These are phyloP conservation scores for Clathrospora elynae DNA, from an alignment of 2,329 filamentous ascomycete genomes.

Conservation along the genomic window DNA sequence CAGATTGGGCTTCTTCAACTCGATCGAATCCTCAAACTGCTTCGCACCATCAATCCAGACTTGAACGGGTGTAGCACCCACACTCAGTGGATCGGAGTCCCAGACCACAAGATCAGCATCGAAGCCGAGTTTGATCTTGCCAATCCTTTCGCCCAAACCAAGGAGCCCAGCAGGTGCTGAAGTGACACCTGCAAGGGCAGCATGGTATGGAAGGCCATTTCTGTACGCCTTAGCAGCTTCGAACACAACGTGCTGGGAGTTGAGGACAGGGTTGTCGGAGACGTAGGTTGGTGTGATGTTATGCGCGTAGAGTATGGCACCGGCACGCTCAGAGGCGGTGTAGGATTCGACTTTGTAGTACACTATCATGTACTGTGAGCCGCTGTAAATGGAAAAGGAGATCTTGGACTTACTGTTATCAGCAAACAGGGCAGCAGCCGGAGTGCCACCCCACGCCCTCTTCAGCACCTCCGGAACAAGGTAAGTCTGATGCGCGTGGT, in stretches of 20 bases:
- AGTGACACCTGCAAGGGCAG: constrained; percentile 49
- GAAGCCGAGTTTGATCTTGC: constrained; percentile 49
- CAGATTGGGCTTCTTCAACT: constrained; percentile 34
- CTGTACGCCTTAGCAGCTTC: constrained; percentile 56
- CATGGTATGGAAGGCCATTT: constrained; percentile 50
- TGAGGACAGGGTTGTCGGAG: constrained; percentile 72
- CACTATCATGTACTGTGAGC: constrained; percentile 45
- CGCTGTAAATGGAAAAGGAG: neutral
- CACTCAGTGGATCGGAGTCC: constrained; percentile 51
- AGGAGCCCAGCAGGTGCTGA: constrained; percentile 49
- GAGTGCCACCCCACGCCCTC: constrained; percentile 47
- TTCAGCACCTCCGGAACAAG: constrained; percentile 65
- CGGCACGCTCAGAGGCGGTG: constrained; percentile 67
- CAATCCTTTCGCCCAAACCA: constrained; percentile 48
- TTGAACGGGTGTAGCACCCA: constrained; percentile 49
- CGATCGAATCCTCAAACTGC: constrained; percentile 56
- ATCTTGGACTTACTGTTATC: constrained; percentile 63
- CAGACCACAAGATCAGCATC: constrained; percentile 53
- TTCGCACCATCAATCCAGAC: constrained; percentile 52
- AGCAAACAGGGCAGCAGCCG: constrained; percentile 65
- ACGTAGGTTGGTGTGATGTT: constrained; percentile 70
- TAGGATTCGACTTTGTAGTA: constrained; percentile 73
- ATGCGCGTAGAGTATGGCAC: constrained; percentile 68
- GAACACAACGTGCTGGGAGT: constrained; percentile 71
- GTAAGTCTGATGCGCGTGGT: constrained; percentile 71